phyloP scores from a whole-genome alignment of 768 basidiomycete genomes.

The Tephrocybe rancida region DNA sequence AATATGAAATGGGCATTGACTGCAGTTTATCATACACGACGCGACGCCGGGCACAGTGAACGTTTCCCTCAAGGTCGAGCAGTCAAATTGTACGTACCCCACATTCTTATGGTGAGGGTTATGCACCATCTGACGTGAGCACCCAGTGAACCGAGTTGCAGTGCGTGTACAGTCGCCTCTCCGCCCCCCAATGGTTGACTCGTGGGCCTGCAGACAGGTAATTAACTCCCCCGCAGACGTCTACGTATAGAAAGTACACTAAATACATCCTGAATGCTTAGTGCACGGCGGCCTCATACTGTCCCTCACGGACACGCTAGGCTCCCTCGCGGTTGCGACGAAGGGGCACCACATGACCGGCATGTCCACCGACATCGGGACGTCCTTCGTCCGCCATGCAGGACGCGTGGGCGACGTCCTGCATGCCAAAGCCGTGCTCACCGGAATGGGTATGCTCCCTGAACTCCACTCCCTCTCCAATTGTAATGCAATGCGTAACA shows the following conservation, averaged over 20 bases:
- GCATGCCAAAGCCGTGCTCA: conserved; percentile 63
- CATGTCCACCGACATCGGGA: conserved; percentile 80
- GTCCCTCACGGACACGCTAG: conserved; percentile 83
- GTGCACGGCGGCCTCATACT: conserved; percentile 83
- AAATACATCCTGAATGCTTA: conserved; percentile 13
- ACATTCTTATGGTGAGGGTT: neutral
- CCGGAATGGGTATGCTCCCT: conserved; percentile 57
- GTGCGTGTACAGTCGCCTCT: conserved; percentile 40
- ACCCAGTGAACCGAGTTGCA: conserved; percentile 78
- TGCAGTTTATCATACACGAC: conserved; percentile 61
- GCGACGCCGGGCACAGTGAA: conserved; percentile 74
- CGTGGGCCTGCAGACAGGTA: conserved; percentile 37
- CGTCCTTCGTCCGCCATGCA: conserved; percentile 77
- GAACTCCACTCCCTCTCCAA: neutral
- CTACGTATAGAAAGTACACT: neutral
- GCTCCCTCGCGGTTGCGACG: conserved; percentile 81
- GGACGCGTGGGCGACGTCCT: conserved; percentile 73
- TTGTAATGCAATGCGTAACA: too few species aligned
- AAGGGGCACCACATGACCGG: conserved; percentile 88
- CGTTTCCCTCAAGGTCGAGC: conserved; percentile 71
- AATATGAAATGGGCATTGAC: neutral
- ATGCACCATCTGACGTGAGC: conserved; percentile 5
- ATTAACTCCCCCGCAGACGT: neutral
- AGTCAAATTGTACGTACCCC: conserved; percentile 63
- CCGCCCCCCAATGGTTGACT: conserved; percentile 1